Conservation (phyloP, 108 stramenopile species). For the Aurantiochytrium sp. region DNA sequence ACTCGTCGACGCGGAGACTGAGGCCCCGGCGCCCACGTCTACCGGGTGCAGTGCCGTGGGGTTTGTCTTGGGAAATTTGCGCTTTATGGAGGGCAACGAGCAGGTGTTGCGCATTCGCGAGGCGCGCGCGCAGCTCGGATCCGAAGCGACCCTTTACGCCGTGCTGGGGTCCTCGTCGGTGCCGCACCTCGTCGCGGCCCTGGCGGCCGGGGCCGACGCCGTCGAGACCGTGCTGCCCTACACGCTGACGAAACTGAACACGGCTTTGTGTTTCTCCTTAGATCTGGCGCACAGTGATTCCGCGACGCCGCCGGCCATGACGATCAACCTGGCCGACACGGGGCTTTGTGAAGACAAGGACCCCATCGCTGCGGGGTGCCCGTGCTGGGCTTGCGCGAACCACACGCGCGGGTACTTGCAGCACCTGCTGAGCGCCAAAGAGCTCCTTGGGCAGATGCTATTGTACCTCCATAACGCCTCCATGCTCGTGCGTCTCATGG, state of each 20-base stretch:
- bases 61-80: background rate
- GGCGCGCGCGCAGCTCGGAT: background rate
- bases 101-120: background rate
- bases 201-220: background rate
- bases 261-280: background rate
- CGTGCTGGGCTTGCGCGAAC: background rate
- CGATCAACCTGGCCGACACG: background rate
- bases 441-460: background rate
- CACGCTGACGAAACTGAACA: background rate
- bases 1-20: background rate
- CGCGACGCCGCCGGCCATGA: background rate
- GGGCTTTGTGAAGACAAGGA: background rate
- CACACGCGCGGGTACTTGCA: slow-evolving; percentile 19
- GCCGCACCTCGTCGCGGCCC: background rate
- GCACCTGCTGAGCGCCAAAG: background rate
- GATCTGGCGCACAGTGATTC: background rate
- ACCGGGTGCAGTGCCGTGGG: too few species aligned
- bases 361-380: background rate
- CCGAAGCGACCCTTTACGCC: background rate
- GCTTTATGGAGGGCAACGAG: background rate
- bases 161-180: background rate
- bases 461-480: background rate
- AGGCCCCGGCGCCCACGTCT: too few species aligned
- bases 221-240: background rate
- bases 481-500: background rate